Base-by-base conservation (phyloP, 176 grass and related monocot species). In the Luzula sylvatica region DNA sequence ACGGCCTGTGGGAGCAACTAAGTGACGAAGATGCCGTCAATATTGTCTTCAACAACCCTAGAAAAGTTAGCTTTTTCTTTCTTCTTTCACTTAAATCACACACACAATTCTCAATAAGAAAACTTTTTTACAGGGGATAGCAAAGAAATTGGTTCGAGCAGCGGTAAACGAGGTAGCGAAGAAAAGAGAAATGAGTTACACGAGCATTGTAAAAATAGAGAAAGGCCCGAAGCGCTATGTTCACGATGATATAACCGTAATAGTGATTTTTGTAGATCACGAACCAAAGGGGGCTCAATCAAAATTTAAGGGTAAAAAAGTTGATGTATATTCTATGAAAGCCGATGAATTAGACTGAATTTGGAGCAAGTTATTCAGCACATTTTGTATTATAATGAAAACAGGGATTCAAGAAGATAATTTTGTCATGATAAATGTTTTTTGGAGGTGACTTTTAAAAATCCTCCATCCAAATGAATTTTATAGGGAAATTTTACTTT, bases 1-100 rank as follows among this genome's bases (percentile, higher is more conserved):
- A 63, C 28, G 59, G 59, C 28, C 59, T 63, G 40, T 63, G 59
- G 59, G 59, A 63, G 3, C 59, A 63, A 48, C 42, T 63, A 41
- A 63, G 15, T 8, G 59, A 63, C 46, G 59, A 63, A 46, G 28
- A 49, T 28, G 59, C 59, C 13, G 59, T 63, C 1, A 44, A 63
- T 15, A 47, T 63, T 63, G 59, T 63, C 46, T 63, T 63, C 23
- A 63, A 15, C 15, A 48, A 63, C 38, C 15, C 59, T 23, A 24
- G 59, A 48, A 63, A 63, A 63, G 59, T 63, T 46, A 47, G 59
- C 20, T 45, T 17, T 21, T 47, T 63, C 27, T 7, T 26, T 63
- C 28, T 19, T 12, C 23, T 32, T 8, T 32, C 29, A 32, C 29
- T 32, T 32, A 8, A 3, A 32, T 32, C 8, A 32, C 3, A 8